A percentile compares a stretch with the other conserved stretches of the same genome.
Conservation (phyloP, 345 rosid genomes). For the Citrus mangshanensis region DNA sequence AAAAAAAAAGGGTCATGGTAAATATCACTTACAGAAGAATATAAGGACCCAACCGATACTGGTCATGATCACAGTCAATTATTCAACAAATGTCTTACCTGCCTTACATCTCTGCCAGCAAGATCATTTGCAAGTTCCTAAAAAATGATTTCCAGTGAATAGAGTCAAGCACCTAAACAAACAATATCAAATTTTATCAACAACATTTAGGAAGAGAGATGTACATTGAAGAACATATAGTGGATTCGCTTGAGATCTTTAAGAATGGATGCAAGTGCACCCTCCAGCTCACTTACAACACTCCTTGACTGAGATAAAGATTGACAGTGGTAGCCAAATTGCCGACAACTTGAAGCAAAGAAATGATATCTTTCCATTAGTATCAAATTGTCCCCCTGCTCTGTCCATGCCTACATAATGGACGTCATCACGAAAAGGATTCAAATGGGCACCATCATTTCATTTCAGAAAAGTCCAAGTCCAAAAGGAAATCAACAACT, state of each 20-base stretch:
- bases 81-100: conserved; percentile 29
- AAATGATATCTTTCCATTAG: conserved; percentile 90
- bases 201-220: not conserved
- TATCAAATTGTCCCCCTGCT: conserved; percentile 79
- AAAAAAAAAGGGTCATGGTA: not conserved
- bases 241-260: conserved; percentile 55
- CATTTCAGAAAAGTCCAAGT: not conserved
- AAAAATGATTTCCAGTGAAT: conserved; percentile 14
- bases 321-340: conserved; percentile 59
- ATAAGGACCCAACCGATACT: not conserved
- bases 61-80: not conserved
- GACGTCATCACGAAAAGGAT: not conserved
- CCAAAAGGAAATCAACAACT: not conserved
- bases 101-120: conserved; percentile 62
- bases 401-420: conserved; percentile 59
- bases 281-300: conserved; percentile 71
- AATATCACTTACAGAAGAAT: not conserved
- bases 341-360: conserved; percentile 84
- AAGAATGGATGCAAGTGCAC: conserved; percentile 72
- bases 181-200: not conserved
- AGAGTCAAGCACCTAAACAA: conserved; percentile 3
- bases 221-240: conserved; percentile 58
- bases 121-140: conserved; percentile 43
- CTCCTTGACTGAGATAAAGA: conserved; percentile 73
- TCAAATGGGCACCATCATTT: not conserved